A percentile compares a stretch with the other conserved stretches of the same genome.
These are phyloP conservation scores for Globisporangium abappressorium DNA, from an alignment of 352 stramenopile species.

Conservation along the genomic window DNA sequence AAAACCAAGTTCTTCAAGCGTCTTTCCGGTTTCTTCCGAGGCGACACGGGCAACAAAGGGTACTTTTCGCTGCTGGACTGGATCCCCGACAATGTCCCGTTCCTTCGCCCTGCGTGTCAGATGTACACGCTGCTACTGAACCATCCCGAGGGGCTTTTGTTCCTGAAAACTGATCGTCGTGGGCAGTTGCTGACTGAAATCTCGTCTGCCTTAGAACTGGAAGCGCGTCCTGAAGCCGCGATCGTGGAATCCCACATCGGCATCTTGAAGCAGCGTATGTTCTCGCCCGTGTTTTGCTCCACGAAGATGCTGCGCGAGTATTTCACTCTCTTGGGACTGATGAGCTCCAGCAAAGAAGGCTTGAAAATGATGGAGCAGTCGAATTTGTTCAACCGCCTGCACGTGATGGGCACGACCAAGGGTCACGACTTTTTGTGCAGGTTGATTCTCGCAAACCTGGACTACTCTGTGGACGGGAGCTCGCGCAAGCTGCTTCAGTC, in stretches of 20 bases:
- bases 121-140: slow-evolving; percentile 90
- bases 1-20: slow-evolving; percentile 93
- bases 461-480: slow-evolving; percentile 86
- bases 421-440: slow-evolving; percentile 88
- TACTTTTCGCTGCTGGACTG: slow-evolving; percentile 88
- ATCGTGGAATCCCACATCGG: slow-evolving; percentile 89
- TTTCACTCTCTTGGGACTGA: slow-evolving; percentile 84
- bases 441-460: slow-evolving; percentile 84
- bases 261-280: slow-evolving; percentile 85
- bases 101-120: slow-evolving; percentile 81
- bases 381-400: slow-evolving; percentile 85
- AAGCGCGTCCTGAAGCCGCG: slow-evolving; percentile 78
- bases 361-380: slow-evolving; percentile 91
- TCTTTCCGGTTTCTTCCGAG: slow-evolving; percentile 88
- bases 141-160: slow-evolving; percentile 81
- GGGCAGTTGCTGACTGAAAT: slow-evolving; percentile 86
- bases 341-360: slow-evolving; percentile 88
- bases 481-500: slow-evolving; percentile 85
- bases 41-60: slow-evolving; percentile 85
- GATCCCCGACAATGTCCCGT: slow-evolving; percentile 89
- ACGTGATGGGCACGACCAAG: slow-evolving; percentile 86
- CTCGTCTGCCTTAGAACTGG: slow-evolving; percentile 76
- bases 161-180: slow-evolving; percentile 84
- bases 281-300: slow-evolving; percentile 84
- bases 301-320: slow-evolving; percentile 88